These are phyloP conservation scores for Colletotrichum liaoningense DNA, from an alignment of 2,329 filamentous ascomycete species.

Conservation along the genomic window DNA sequence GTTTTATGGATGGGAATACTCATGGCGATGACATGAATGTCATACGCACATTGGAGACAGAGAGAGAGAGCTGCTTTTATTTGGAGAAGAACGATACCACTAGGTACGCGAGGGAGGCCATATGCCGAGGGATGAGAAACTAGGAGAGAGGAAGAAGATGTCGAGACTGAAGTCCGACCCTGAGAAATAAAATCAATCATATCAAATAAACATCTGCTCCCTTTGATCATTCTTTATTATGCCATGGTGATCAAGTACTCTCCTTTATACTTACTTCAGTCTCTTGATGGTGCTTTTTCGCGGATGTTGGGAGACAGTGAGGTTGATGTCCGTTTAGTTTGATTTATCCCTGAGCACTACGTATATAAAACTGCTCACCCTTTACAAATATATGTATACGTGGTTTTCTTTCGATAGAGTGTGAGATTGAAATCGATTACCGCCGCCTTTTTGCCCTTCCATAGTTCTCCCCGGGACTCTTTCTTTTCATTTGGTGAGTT, in stretches of 20 bases:
- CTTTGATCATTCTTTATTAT: background rate
- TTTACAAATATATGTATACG: too few species aligned
- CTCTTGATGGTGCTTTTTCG: too few species aligned
- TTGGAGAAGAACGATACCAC: slow-evolving; percentile 19
- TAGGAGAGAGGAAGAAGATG: background rate
- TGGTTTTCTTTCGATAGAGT: too few species aligned
- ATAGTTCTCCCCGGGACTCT: too few species aligned
- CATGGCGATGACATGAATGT: slow-evolving; percentile 16
- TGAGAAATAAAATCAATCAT: background rate
- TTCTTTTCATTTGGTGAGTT: too few species aligned
- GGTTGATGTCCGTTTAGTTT: too few species aligned
- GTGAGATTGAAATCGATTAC: too few species aligned
- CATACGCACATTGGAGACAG: background rate
- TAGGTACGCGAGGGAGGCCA: slow-evolving; percentile 9
- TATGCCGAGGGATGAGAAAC: background rate
- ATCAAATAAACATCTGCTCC: background rate
- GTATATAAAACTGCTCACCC: too few species aligned
- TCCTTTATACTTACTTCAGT: background rate
- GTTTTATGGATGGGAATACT: slow-evolving; percentile 13
- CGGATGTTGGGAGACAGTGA: too few species aligned
- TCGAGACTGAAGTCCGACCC: background rate
- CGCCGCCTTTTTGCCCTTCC: too few species aligned
- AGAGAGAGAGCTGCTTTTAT: background rate
- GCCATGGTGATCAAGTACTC: background rate
- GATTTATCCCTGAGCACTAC: too few species aligned